Percentiles rank a stretch among this genome's conserved stretches.
These are phyloP conservation scores for Pseudotulostoma volvatum DNA, from an alignment of 495 filamentous ascomycete genomes.

Conservation along the genomic window DNA sequence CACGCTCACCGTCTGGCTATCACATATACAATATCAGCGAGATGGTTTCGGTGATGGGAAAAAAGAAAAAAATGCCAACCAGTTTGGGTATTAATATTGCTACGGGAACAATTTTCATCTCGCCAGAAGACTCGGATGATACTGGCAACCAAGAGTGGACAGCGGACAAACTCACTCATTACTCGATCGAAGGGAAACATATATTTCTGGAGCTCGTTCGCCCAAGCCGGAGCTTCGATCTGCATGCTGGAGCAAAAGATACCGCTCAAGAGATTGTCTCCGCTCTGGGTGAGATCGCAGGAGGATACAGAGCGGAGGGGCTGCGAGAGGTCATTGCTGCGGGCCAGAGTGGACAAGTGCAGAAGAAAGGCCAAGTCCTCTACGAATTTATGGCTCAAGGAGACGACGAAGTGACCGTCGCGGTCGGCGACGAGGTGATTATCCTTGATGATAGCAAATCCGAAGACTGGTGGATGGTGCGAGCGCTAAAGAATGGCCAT, in stretches of 20 bases:
- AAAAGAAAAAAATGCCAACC: constrained; percentile 94
- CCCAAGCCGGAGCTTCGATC: constrained; percentile 85
- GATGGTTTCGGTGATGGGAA: constrained; percentile 85
- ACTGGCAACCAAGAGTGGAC: constrained; percentile 83
- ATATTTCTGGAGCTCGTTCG: constrained; percentile 86
- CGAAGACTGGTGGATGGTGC: constrained; percentile 97
- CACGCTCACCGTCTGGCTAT: constrained; percentile 56
- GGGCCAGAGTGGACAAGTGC: constrained; percentile 44
- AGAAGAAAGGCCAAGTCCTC: constrained; percentile 68
- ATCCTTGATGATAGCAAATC: constrained; percentile 80
- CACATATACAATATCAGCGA: constrained; percentile 94
- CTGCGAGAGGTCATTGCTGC: constrained; percentile 77
- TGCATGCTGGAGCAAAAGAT: constrained; percentile 94
- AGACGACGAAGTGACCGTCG: constrained; percentile 90
- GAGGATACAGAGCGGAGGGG: constrained; percentile 66
- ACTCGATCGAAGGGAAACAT: constrained; percentile 95
- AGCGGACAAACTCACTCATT: constrained; percentile 81
- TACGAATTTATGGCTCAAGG: constrained; percentile 96
- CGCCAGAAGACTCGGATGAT: constrained; percentile 64
- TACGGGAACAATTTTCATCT: constrained; percentile 77
- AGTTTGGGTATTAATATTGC: constrained; percentile 78
- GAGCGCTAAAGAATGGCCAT: constrained; percentile 72
- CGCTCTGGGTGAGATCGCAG: constrained; percentile 76
- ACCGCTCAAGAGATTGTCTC: constrained; percentile 85
- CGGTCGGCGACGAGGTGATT: constrained; percentile 75